Conservation (phyloP, 1,284 basidiomycete genomes). For the Bjerkandera adusta region DNA sequence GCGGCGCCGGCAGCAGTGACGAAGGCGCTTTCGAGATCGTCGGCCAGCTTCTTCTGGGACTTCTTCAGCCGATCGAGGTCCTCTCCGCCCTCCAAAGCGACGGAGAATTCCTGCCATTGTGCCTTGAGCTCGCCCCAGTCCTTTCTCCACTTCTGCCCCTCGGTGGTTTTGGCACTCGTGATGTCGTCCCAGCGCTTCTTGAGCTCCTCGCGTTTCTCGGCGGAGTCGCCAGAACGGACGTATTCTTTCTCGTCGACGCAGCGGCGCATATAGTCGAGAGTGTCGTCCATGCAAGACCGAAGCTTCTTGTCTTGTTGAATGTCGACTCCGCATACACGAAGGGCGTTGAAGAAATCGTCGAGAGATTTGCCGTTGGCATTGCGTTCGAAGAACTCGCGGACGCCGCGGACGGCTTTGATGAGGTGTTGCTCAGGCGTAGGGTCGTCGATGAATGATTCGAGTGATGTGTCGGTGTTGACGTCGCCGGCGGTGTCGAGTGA, state of each 20-base stretch:
- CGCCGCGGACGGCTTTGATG: conserved; percentile 41
- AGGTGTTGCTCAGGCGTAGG: conserved; percentile 56
- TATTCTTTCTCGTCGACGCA: conserved; percentile 50
- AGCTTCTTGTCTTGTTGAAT: conserved; percentile 47
- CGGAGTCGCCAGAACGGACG: conserved; percentile 46
- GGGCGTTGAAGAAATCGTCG: conserved; percentile 37
- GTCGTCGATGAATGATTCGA: conserved; percentile 56
- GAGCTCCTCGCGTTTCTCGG: conserved; percentile 40
- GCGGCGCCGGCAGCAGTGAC: conserved; percentile 38
- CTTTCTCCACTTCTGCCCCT: conserved; percentile 48
- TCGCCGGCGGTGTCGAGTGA: conserved; percentile 48
- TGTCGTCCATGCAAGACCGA: conserved; percentile 45
- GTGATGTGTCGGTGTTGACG: conserved; percentile 38
- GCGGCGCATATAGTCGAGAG: conserved; percentile 42
- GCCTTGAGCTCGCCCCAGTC: conserved; percentile 42
- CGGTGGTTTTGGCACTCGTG: conserved; percentile 39
- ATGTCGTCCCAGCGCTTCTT: conserved; percentile 47
- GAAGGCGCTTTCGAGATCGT: conserved; percentile 45
- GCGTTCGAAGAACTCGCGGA: conserved; percentile 48
- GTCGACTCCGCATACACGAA: conserved; percentile 41
- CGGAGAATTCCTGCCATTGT: conserved; percentile 42
- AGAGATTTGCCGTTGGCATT: conserved; percentile 44
- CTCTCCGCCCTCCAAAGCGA: conserved; percentile 43
- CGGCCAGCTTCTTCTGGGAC: conserved; percentile 45
- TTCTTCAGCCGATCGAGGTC: conserved; percentile 43